A percentile compares a stretch with the other conserved stretches of the same genome.
phyloP scores from a whole-genome alignment of 768 basidiomycete genomes.

The Rhizopogon vesiculosus region DNA sequence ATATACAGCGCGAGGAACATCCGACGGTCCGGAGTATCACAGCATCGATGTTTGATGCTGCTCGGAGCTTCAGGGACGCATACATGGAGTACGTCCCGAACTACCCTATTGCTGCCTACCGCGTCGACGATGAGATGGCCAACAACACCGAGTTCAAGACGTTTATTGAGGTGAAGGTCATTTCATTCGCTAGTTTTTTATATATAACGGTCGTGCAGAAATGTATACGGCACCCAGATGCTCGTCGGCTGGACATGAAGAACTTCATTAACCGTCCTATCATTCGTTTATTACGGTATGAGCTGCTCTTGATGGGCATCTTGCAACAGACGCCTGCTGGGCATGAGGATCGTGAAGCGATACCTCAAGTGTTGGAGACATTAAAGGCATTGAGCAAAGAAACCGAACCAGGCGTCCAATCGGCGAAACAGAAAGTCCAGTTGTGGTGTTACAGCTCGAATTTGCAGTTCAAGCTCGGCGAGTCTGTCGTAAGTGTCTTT shows the following conservation, averaged over 20 bases:
- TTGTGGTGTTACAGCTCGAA: slow-evolving; percentile 83
- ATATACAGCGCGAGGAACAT: slow-evolving; percentile 85
- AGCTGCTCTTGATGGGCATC: slow-evolving; percentile 77
- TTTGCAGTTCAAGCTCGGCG: slow-evolving; percentile 75
- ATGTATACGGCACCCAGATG: slow-evolving; percentile 62
- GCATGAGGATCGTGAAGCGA: slow-evolving; percentile 78
- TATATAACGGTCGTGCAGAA: slow-evolving; percentile 25
- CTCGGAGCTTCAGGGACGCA: slow-evolving; percentile 86
- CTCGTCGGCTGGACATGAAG: slow-evolving; percentile 86
- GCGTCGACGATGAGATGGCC: slow-evolving; percentile 84
- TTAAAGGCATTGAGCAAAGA: slow-evolving; percentile 85
- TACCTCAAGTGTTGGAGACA: slow-evolving; percentile 83
- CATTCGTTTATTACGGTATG: slow-evolving; percentile 84
- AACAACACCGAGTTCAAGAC: slow-evolving; percentile 75
- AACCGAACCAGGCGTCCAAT: slow-evolving; percentile 80
- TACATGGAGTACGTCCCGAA: slow-evolving; percentile 94
- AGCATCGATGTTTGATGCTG: slow-evolving; percentile 81
- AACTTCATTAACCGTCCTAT: slow-evolving; percentile 91
- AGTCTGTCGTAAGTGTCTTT: slow-evolving; percentile 47
- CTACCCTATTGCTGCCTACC: slow-evolving; percentile 86
- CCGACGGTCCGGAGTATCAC: slow-evolving; percentile 77
- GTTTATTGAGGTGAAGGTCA: slow-evolving; percentile 69
- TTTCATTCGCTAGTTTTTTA: background rate
- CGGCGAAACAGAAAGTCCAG: slow-evolving; percentile 85
- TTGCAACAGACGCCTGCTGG: slow-evolving; percentile 66